phyloP scores from a whole-genome alignment of 139 green algal genomes.

The Micractinium sp. region DNA sequence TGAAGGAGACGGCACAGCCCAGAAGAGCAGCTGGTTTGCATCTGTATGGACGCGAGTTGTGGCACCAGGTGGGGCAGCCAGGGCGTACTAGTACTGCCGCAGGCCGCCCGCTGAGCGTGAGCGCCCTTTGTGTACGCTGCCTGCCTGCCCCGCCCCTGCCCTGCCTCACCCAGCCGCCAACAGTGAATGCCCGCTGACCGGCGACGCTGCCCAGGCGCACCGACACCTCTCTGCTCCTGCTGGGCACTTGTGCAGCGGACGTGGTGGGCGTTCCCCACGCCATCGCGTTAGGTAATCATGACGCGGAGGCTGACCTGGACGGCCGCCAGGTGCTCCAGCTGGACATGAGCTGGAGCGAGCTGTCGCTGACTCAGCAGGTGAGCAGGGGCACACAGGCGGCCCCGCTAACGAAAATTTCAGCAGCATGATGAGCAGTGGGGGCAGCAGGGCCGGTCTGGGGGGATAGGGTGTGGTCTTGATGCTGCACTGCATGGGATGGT shows the following conservation, averaged over 20 bases:
- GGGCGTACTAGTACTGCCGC: not conserved
- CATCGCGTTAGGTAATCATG: constrained; percentile 38
- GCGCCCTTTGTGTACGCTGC: no score
- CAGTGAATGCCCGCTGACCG: no score
- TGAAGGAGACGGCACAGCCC: no score
- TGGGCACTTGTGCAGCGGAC: not conserved
- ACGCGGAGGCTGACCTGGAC: constrained; percentile 32
- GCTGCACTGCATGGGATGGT: no score
- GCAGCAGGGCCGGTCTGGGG: no score
- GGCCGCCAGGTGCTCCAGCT: not conserved
- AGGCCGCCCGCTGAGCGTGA: no score
- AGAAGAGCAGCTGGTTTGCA: constrained; percentile 11
- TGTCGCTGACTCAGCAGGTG: constrained; percentile 3
- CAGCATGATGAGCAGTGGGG: no score
- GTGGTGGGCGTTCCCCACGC: not conserved
- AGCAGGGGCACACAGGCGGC: no score
- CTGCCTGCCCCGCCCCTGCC: not conserved
- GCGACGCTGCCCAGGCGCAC: not conserved
- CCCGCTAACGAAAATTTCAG: no score
- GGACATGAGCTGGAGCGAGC: not conserved
- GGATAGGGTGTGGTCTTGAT: no score
- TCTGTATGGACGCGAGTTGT: constrained; percentile 11
- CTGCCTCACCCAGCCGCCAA: not conserved
- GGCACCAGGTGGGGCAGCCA: not conserved
- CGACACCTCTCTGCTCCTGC: not conserved